A percentile compares a stretch with the other conserved stretches of the same genome.
Conservation (phyloP, 177 flowering plant species). For the Vitis hybrid region DNA sequence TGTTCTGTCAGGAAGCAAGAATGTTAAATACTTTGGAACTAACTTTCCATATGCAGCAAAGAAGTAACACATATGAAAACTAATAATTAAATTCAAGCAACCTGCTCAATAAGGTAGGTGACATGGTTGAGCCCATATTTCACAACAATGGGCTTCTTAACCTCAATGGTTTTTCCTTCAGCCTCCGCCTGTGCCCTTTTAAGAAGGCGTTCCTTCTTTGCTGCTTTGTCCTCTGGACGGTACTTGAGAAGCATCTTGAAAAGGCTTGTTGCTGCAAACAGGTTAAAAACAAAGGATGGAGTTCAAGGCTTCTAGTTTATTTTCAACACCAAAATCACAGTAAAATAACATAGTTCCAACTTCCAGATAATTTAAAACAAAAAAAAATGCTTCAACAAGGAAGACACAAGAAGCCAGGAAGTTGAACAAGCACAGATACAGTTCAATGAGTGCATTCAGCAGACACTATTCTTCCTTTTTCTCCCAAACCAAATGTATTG, state of each 20-base stretch:
- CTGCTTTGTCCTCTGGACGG: conserved; percentile 81
- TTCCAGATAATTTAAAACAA: no score
- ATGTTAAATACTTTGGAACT: neutral
- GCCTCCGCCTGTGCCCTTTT: conserved; percentile 71
- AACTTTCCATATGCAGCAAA: no score
- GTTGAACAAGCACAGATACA: no score
- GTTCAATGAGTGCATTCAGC: no score
- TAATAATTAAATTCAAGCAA: neutral
- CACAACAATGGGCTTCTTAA: conserved; percentile 76
- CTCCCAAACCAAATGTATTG: no score
- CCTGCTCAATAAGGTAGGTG: conserved; percentile 76
- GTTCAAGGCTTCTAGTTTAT: neutral
- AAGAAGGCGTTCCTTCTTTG: conserved; percentile 73
- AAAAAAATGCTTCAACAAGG: no score
- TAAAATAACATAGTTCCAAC: no score
- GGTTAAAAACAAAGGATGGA: neutral
- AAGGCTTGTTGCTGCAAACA: conserved; percentile 56
- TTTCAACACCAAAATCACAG: neutral
- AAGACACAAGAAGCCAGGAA: no score
- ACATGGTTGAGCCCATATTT: conserved; percentile 76
- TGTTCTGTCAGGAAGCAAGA: conserved; percentile 38
- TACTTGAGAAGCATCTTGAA: conserved; percentile 84
- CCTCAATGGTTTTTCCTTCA: conserved; percentile 60
- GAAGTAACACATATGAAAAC: neutral
- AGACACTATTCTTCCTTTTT: no score